Base-by-base conservation (phyloP, 2,329 filamentous ascomycete species). In the Chalaropsis ovoidea region DNA sequence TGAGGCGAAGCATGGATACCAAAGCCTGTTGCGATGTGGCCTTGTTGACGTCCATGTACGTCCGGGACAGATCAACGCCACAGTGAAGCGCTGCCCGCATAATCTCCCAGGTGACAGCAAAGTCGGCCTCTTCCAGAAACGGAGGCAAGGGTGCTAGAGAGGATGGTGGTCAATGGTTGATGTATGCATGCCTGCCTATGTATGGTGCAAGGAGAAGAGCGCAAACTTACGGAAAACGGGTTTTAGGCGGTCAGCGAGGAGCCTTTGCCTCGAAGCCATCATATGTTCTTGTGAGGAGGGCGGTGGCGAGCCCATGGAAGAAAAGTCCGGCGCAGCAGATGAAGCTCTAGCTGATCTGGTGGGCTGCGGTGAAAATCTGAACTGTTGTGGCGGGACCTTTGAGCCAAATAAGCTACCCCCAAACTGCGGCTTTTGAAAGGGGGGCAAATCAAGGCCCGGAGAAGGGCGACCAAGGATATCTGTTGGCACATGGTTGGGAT, bases 61-160 rank as follows among this genome's bases (percentile, higher is more conserved):
- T 66, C 15, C 39, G 69, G 1, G 73, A 69, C 1, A 78, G 69
- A 35, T 78, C 72, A 1, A 81, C 74, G 0, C 71, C 71, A 66
- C 80, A 82, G 49, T 80, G 74, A 0, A 78, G 69, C 0, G 78
- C 77, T 19, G 79, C 76, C 11, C 82, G 76, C 0, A 77, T 76
- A 0, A 82, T 70, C 66, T 84, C 82, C 82, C 81, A 84, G 3
- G 77, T 70, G 4, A 83, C 74, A 1, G 77, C 75, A 2, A 83
- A 73, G 0, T 81, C 80, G 0, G 79, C 80, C 2, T 75, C 74
- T 3, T 82, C 72, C 63, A 79, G 78, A 7, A 78, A 75, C n/a
- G 69, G 72, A 0, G 77, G 77, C 78, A 67, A 6, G 4, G 6
- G 11, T 47, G 65, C 63, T 64, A 49, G 35, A 17, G 31, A 15